Evolutionary conservation across 352 stramenopile species (phyloP), one percentile per base, ranked within the genome.

Genomic region (Globisporangium parvum): DNA sequence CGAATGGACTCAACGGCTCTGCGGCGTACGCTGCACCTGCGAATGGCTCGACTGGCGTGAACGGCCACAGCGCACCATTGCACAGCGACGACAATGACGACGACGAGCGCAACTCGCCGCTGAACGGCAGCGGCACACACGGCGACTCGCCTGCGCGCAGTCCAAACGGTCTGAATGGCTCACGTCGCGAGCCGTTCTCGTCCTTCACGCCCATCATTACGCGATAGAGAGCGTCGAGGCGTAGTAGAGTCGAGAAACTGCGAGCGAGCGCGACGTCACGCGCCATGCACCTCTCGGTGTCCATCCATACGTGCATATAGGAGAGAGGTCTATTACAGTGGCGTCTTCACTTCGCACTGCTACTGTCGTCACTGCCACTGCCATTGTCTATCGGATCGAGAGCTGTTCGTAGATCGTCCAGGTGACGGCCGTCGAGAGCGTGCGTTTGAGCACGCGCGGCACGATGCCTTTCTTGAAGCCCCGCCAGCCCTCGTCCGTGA

Each of bases 331-430:
- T 20, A 35, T 50, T 35, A 33, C 23, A 50, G 45, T 50, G 12
- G 45, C 50, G 44, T 31, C 12, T n/a, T 31, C 20, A n/a, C 1
- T 40, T 41, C 23, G 1, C 20, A 61, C 31, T 37, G 53, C 52
- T 47, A 41, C 24, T 44, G 55, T 37, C 31, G 31, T 37, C 31
- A 12, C 31, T 37, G 31, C 31, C 31, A 37, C 12, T 10, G 31
- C 5, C 17, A 20, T 44, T 14, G 12, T 20, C 53, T 83, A 88
- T 49, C 69, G 69, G 40, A 88, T 59, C 3, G 79, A 88, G 23
- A 93, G 69, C 49, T 92, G 76, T 80, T 99, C 97, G 77, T 99
- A 99, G 49, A 98, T 98, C 14, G 96, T 99, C 97, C 97, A 99
- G 17, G 91, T 98, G 60, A 99, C 96, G 18, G 97, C 97, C 4